These are phyloP conservation scores for Monosporozyma aquatica DNA, from an alignment of 805 yeast genomes.

Conservation along the genomic window DNA sequence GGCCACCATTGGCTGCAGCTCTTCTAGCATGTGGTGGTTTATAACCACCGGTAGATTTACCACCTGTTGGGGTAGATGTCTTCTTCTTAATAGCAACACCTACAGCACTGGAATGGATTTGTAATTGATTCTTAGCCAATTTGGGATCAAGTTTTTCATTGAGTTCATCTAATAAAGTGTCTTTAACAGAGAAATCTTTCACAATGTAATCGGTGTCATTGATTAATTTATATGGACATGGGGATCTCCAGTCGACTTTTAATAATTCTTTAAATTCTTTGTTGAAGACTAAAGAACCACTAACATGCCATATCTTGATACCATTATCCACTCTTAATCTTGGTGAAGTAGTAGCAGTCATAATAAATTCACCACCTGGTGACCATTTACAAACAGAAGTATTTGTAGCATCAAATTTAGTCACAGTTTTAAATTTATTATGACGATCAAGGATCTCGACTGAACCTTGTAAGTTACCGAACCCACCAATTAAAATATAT, in stretches of 20 bases:
- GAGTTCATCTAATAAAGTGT: conserved; percentile 1
- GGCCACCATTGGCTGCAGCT: conserved; percentile 27
- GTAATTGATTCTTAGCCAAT: conserved; percentile 39
- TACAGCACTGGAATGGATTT: conserved; percentile 62
- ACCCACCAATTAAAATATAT: conserved; percentile 88
- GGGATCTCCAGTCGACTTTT: conserved; percentile 77
- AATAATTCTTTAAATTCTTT: conserved; percentile 76
- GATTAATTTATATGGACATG: conserved; percentile 22
- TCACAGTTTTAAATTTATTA: conserved; percentile 68
- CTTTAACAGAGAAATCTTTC: conserved; percentile 16
- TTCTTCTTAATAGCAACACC: conserved; percentile 38
- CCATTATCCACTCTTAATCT: conserved; percentile 95
- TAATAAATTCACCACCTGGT: conserved; percentile 87
- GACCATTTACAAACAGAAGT: conserved; percentile 97
- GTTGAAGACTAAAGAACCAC: conserved; percentile 70
- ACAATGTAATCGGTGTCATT: conserved; percentile 25
- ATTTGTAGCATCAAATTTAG: conserved; percentile 83
- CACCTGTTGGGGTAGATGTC: conserved; percentile 16
- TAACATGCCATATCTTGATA: conserved; percentile 84
- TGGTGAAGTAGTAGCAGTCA: conserved; percentile 96
- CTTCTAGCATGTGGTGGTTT: conserved; percentile 94
- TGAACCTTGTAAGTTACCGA: conserved; percentile 94
- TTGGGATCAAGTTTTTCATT: conserved; percentile 40
- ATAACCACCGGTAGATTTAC: conserved; percentile 74
- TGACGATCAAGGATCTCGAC: conserved; percentile 92